Conservation (phyloP, 2,329 filamentous ascomycete species). For the Botrytis elliptica region DNA sequence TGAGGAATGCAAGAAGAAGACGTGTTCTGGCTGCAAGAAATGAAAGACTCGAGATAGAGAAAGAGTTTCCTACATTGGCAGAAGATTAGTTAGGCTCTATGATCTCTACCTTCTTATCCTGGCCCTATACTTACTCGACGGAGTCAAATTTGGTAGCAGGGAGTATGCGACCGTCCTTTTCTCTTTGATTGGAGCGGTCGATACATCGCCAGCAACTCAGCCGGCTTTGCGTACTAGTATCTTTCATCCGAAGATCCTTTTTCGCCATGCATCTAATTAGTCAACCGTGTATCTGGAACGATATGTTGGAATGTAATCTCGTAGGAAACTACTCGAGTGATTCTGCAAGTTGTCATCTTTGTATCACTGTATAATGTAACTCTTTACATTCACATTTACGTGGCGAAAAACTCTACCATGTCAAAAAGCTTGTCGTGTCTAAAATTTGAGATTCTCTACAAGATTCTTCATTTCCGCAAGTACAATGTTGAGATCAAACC, state of each 20-base stretch:
- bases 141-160: not conserved
- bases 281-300: not conserved
- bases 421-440: not conserved
- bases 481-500: not conserved
- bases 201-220: no score
- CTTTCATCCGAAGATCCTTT: not conserved
- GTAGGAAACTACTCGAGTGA: not conserved
- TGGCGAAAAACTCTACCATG: not conserved
- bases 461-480: not conserved
- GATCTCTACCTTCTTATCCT: not conserved
- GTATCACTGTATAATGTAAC: not conserved
- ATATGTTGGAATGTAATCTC: not conserved
- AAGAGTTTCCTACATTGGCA: not conserved
- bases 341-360: not conserved
- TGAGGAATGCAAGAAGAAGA: constrained; percentile 13
- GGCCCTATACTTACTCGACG: not conserved
- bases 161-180: not conserved
- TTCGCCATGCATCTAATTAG: not conserved
- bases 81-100: not conserved
- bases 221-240: not conserved
- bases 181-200: no score
- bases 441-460: not conserved
- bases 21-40: not conserved
- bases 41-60: not conserved
- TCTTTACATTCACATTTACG: not conserved